A percentile compares a stretch with the other conserved stretches of the same genome.
phyloP scores from a whole-genome alignment of 2,329 filamentous ascomycete species.

The Aspergillus aculeatus region DNA sequence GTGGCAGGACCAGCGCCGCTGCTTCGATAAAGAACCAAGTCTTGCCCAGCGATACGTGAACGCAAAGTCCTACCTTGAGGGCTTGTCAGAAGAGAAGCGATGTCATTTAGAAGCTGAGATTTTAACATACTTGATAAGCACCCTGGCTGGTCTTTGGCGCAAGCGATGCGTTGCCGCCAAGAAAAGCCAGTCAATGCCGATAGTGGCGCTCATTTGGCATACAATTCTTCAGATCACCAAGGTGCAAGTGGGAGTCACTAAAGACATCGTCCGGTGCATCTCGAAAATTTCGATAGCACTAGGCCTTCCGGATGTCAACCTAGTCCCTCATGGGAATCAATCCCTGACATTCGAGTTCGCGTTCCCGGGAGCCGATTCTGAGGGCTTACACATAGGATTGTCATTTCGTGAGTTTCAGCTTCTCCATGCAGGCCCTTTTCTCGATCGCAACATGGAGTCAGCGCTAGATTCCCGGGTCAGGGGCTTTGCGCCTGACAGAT shows the following conservation, averaged over 20 bases:
- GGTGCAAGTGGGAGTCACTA: constrained; percentile 40
- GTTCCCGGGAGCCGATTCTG: constrained; percentile 8
- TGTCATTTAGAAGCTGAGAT: constrained; percentile 47
- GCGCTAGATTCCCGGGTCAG: constrained; percentile 63
- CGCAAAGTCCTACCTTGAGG: constrained; percentile 2
- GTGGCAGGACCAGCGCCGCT: constrained; percentile 2
- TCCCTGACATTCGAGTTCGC: constrained; percentile 24
- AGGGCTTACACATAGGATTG: constrained; percentile 36
- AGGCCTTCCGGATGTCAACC: constrained; percentile 28
- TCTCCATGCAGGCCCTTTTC: constrained; percentile 66
- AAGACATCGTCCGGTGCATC: constrained; percentile 41
- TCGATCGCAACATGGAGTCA: constrained; percentile 72
- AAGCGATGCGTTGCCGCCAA: constrained; percentile 6
- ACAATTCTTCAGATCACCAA: constrained; percentile 36
- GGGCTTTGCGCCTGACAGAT: constrained; percentile 70
- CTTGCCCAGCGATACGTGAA: constrained; percentile 5
- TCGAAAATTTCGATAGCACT: constrained; percentile 32
- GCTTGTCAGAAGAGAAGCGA: constrained; percentile 14
- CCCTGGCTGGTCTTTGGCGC: constrained; percentile 22
- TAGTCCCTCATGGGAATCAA: constrained; percentile 14
- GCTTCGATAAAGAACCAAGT: not conserved
- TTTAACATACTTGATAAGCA: constrained; percentile 31
- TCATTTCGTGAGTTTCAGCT: constrained; percentile 64
- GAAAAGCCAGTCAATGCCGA: not conserved
- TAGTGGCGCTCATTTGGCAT: constrained; percentile 36